These are phyloP conservation scores for Hanseniaspora valbyensis DNA, from an alignment of 805 yeast species.

Conservation along the genomic window DNA sequence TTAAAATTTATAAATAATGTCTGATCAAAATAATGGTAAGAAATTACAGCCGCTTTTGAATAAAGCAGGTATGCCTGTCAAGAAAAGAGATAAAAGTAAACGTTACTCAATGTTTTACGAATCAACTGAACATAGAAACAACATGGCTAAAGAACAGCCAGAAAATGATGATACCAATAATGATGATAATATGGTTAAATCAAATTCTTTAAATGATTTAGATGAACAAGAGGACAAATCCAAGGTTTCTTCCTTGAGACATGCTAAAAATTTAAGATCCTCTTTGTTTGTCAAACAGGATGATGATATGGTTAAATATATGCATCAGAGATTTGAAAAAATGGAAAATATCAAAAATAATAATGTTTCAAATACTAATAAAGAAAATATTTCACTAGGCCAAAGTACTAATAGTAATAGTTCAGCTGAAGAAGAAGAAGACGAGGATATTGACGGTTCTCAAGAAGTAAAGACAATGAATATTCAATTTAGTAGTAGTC, in stretches of 20 bases:
- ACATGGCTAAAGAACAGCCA: background rate
- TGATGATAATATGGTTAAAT: conserved; percentile 1
- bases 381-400: background rate
- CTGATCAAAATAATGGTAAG: background rate
- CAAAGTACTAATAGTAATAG: too few relatives aligned
- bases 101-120: conserved; percentile 15
- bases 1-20: too few relatives aligned
- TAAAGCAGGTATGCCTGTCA: background rate
- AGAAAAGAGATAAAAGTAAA: conserved; percentile 1
- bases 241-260: conserved; percentile 22
- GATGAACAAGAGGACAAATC: conserved; percentile 8
- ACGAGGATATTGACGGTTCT: background rate
- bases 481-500: conserved; percentile 34
- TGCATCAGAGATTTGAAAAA: background rate
- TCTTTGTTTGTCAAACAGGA: conserved; percentile 26
- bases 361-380: background rate
- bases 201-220: conserved; percentile 6
- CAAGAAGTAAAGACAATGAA: conserved; percentile 14
- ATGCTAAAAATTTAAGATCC: conserved; percentile 28
- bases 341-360: background rate
- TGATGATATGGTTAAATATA: conserved; percentile 10
- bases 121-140: background rate
- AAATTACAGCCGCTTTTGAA: background rate
- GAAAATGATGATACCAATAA: background rate
- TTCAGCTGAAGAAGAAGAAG: conserved; percentile 1